Percentiles rank a stretch among this genome's conserved stretches.
Conservation (phyloP, 805 yeast species). For the Lipomyces yamanashiensis region DNA sequence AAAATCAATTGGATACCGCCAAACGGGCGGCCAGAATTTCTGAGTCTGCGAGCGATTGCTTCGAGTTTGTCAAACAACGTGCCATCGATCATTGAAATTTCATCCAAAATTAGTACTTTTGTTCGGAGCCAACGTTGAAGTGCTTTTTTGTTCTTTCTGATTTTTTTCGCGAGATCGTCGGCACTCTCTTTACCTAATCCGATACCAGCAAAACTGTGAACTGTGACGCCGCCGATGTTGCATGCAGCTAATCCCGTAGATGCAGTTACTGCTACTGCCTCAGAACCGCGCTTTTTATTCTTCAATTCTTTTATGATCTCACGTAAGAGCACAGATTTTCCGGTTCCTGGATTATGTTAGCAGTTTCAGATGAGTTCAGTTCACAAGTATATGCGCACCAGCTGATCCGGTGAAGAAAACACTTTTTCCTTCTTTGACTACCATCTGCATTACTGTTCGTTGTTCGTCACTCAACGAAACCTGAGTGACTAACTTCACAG, state of each 20-base stretch:
- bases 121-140: constrained; percentile 66
- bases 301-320: constrained; percentile 63
- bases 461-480: constrained; percentile 54
- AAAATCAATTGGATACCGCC: constrained; percentile 91
- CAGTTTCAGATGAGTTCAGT: neutral
- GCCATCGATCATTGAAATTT: constrained; percentile 92
- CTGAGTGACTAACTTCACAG: constrained; percentile 24
- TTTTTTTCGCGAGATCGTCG: constrained; percentile 52
- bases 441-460: constrained; percentile 63
- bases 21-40: constrained; percentile 68
- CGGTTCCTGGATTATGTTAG: constrained; percentile 54
- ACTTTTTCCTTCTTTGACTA: constrained; percentile 60
- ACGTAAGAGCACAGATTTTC: constrained; percentile 85
- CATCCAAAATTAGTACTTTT: constrained; percentile 82
- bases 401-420: constrained; percentile 97
- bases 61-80: constrained; percentile 75
- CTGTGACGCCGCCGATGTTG: constrained; percentile 87
- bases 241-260: constrained; percentile 96
- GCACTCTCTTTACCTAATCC: constrained; percentile 71
- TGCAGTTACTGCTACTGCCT: constrained; percentile 83
- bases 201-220: constrained; percentile 83
- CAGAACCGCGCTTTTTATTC: constrained; percentile 47
- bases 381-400: constrained; percentile 51
- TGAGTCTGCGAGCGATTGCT: constrained; percentile 61
- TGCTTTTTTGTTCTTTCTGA: constrained; percentile 53